phyloP scores from a whole-genome alignment of 495 filamentous ascomycete species.

The Bryoglossum gracile region DNA sequence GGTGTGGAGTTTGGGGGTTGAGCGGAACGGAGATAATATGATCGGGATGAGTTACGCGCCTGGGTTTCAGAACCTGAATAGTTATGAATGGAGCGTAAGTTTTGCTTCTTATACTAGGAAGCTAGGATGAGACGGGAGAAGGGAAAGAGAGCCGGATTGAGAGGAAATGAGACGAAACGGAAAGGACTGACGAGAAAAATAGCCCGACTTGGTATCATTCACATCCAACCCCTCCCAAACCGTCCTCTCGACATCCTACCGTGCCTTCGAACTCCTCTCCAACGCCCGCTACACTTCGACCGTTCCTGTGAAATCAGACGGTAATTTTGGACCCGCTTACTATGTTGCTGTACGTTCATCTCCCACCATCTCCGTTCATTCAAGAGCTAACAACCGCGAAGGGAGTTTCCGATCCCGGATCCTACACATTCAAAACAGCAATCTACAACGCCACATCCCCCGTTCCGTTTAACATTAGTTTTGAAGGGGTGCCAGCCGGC shows the following conservation, averaged over 20 bases:
- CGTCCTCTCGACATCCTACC: conserved; percentile 22
- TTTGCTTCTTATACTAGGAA: background rate
- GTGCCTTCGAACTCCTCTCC: conserved; percentile 25
- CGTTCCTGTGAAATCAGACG: conserved; percentile 23
- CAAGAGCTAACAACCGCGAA: too few relatives aligned
- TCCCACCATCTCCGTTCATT: too few relatives aligned
- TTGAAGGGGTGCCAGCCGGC: conserved; percentile 43
- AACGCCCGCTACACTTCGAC: conserved; percentile 18
- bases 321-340: conserved; percentile 25
- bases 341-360: too few relatives aligned
- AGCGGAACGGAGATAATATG: conserved; percentile 48
- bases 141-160: too few relatives aligned
- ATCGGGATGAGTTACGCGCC: conserved; percentile 43
- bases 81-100: conserved; percentile 33
- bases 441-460: conserved; percentile 56
- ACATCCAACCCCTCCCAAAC: conserved; percentile 15
- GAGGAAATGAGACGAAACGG: background rate
- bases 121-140: too few relatives aligned
- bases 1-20: conserved; percentile 48
- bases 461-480: conserved; percentile 43
- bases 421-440: conserved; percentile 51
- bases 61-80: conserved; percentile 37
- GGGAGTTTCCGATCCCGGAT: conserved; percentile 24
- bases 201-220: conserved; percentile 24
- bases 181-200: background rate